Percentiles rank a stretch among this genome's conserved stretches.
Evolutionary conservation across 805 yeast species (phyloP).

Genomic region (Zygosaccharomyces siamensis): DNA sequence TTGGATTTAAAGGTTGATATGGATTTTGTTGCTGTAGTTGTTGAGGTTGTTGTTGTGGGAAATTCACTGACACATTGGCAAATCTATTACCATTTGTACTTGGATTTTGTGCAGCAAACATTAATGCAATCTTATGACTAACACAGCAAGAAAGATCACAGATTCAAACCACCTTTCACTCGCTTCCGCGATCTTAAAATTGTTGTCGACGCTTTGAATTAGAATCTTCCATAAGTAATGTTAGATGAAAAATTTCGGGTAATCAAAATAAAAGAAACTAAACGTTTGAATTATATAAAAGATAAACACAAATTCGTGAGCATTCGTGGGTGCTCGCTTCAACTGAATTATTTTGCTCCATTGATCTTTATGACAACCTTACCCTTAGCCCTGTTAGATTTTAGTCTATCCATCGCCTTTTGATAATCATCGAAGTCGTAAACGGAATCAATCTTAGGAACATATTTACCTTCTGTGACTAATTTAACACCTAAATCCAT

Average conservation of each 20-base stretch:
- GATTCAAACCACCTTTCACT: background rate
- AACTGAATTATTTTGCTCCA: background rate
- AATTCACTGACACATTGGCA: slow-evolving; percentile 21
- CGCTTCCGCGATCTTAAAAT: background rate
- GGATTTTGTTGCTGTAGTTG: slow-evolving; percentile 16
- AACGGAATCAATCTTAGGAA: slow-evolving; percentile 51
- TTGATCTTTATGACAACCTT: slow-evolving; percentile 45
- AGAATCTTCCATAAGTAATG: background rate
- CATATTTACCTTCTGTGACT: slow-evolving; percentile 32
- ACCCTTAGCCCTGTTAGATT: slow-evolving; percentile 51
- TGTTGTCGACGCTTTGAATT: background rate
- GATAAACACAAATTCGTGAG: background rate
- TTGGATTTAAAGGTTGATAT: slow-evolving; percentile 11
- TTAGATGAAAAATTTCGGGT: slow-evolving; percentile 5
- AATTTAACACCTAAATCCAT: slow-evolving; percentile 24
- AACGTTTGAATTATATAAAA: background rate
- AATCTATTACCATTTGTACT: slow-evolving; percentile 15
- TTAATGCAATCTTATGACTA: slow-evolving; percentile 1
- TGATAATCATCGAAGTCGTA: slow-evolving; percentile 45
- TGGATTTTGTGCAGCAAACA: slow-evolving; percentile 14
- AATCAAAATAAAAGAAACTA: background rate
- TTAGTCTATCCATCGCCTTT: slow-evolving; percentile 47
- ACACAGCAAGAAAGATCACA: background rate
- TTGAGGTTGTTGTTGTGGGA: slow-evolving; percentile 23
- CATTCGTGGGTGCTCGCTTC: background rate